phyloP scores from a whole-genome alignment of 2,329 filamentous ascomycete species.

The Apiospora hydei region DNA sequence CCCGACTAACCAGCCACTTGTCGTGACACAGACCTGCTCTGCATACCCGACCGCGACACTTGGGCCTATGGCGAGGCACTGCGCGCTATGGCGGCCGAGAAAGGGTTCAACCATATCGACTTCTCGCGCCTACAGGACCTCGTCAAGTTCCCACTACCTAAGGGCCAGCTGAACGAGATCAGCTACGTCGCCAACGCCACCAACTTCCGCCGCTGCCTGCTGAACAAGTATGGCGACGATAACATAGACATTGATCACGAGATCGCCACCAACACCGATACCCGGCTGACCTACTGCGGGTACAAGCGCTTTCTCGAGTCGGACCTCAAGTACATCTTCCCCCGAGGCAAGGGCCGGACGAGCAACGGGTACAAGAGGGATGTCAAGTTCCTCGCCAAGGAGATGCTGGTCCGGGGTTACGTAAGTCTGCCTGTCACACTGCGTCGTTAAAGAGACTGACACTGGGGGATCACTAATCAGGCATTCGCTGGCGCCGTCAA shows the following conservation, averaged over 20 bases:
- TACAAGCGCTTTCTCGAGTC: conserved; percentile 59
- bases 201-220: conserved; percentile 52
- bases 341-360: conserved; percentile 42
- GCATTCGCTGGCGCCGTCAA: conserved; percentile 56
- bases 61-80: conserved; percentile 58
- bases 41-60: conserved; percentile 54
- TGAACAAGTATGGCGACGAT: conserved; percentile 51
- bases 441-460: too few species aligned
- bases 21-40: conserved; percentile 50
- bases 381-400: conserved; percentile 55
- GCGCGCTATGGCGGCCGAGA: conserved; percentile 46
- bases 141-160: conserved; percentile 44
- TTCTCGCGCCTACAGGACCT: conserved; percentile 57
- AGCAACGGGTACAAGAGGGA: conserved; percentile 53
- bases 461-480: conserved; percentile 36
- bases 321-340: conserved; percentile 53
- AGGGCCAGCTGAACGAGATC: conserved; percentile 51
- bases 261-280: conserved; percentile 52
- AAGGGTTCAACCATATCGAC: conserved; percentile 49
- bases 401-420: conserved; percentile 59
- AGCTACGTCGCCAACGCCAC: conserved; percentile 55
- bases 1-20: neutral
- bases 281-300: conserved; percentile 57
- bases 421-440: too few species aligned
- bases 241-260: conserved; percentile 51